Conservation (phyloP, 2,329 filamentous ascomycete species). For the Fusarium sp. region DNA sequence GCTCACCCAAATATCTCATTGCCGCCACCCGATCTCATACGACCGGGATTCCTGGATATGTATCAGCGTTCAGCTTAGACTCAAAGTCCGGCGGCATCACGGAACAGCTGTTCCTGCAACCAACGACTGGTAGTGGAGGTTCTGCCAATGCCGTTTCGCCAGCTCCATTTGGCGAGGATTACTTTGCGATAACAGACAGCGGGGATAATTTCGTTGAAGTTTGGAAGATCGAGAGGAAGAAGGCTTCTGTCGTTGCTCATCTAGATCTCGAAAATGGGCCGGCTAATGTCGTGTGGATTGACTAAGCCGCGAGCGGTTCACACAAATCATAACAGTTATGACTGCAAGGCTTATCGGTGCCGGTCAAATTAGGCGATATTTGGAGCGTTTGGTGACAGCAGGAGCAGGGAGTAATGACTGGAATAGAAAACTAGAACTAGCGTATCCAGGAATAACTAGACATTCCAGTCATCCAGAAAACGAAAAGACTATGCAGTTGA, state of each 20-base stretch:
- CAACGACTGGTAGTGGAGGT: slow-evolving; percentile 19
- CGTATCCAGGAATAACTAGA: not conserved
- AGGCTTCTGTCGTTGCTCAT: not conserved
- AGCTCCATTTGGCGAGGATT: slow-evolving; percentile 15
- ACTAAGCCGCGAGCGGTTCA: not conserved
- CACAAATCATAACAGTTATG: no score
- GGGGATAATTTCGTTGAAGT: slow-evolving; percentile 5
- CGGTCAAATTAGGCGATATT: not conserved
- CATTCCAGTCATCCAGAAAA: not conserved
- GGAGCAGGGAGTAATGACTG: not conserved
- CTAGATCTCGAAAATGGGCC: slow-evolving; percentile 1
- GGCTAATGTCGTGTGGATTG: not conserved
- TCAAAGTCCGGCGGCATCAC: not conserved
- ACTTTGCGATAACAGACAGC: slow-evolving; percentile 27
- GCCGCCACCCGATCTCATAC: not conserved
- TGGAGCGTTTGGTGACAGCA: not conserved
- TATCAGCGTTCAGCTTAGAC: not conserved
- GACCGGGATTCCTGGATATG: not conserved
- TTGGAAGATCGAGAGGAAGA: not conserved
- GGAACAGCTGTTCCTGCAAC: slow-evolving; percentile 6
- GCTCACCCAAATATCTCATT: not conserved
- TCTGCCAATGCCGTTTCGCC: slow-evolving; percentile 23
- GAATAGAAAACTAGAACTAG: not conserved
- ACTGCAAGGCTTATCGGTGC: no score
- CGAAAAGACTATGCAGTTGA: not conserved